phyloP scores from a whole-genome alignment of 2,329 filamentous ascomycete species.

The Mycogone perniciosa region DNA sequence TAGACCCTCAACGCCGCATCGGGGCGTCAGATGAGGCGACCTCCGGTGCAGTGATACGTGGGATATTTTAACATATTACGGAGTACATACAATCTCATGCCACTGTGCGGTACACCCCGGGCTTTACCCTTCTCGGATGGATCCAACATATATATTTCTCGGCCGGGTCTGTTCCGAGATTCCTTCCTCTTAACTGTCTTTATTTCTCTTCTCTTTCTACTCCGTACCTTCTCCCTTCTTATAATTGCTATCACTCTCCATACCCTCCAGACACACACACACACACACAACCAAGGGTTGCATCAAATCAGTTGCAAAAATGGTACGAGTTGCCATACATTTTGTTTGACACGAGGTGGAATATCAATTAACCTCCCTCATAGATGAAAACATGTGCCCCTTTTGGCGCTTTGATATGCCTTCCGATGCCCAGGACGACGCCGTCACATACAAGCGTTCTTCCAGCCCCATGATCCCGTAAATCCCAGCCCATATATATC shows the following conservation, averaged over 20 bases:
- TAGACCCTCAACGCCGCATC: slow-evolving; percentile 17
- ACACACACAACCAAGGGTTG: no score
- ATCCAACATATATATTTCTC: neutral
- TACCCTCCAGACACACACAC: no score
- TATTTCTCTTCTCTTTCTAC: neutral
- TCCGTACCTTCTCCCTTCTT: no score
- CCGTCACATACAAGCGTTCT: neutral
- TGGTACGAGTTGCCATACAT: no score
- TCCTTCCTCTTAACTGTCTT: neutral
- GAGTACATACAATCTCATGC: neutral
- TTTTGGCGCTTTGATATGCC: neutral
- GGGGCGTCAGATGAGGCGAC: slow-evolving; percentile 10
- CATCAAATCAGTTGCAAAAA: no score
- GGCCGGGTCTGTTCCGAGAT: neutral
- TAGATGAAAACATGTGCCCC: neutral
- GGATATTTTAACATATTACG: neutral
- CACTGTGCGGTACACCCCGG: neutral
- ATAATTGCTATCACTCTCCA: no score
- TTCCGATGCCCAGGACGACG: neutral
- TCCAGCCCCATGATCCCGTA: neutral
- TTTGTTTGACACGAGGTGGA: no score
- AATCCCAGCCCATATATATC: slow-evolving; percentile 4
- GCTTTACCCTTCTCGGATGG: neutral
- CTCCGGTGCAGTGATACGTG: neutral
- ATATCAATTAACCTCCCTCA: neutral